Evolutionary conservation across 208 protist species (phyloP), one percentile per base, ranked within the genome.

Genomic region (Trypanosoma cruzi): DNA sequence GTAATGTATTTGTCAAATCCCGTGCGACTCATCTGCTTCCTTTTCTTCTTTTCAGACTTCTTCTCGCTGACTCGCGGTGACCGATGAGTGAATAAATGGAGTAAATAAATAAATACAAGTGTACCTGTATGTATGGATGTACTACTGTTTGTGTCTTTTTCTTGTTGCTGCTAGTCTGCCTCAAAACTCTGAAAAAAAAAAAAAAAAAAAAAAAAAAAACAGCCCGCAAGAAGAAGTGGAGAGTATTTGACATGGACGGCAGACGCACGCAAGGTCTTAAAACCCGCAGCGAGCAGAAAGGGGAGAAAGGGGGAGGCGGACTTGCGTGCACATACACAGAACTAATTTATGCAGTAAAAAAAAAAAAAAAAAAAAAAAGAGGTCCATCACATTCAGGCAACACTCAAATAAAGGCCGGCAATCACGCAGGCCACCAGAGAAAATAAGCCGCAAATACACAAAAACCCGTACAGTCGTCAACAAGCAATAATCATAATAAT

Each of bases 1-100:
- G 98, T 99, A 64, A 99, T 99, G 77, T 98, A 98, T 75, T 98
- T 92, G 86, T 99, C 99, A 77, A 99, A 99, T 49, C 98, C 89
- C 16, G 81, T 77, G 48, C 89, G 87, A 74, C 75, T 90, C 78
- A 91, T 92, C 48, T 10, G 31, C 36, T 48, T 56, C 28, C 31
- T 42, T 57, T 42, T 32, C 16, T 57, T 24, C 7, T 48, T 50
- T 5, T 32, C n/a, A 4, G 54, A 5, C 13, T 34, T 67, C 22
- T 32, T 10, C n/a, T 22, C 20, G 1, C 22, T 16, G 29, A 7
- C 55, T 42, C 11, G 32, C 26, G 4, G 22, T 54, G 1, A 18
- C 29, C 29, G 61, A 16, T 31, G 29, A 24, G 26, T 66, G 46
- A 16, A 48, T 10, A 40, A 32, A 36, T 36, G 29, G 20, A 64